These are phyloP conservation scores for Ailanthus altissimus DNA, from an alignment of 345 rosid species.

Conservation along the genomic window DNA sequence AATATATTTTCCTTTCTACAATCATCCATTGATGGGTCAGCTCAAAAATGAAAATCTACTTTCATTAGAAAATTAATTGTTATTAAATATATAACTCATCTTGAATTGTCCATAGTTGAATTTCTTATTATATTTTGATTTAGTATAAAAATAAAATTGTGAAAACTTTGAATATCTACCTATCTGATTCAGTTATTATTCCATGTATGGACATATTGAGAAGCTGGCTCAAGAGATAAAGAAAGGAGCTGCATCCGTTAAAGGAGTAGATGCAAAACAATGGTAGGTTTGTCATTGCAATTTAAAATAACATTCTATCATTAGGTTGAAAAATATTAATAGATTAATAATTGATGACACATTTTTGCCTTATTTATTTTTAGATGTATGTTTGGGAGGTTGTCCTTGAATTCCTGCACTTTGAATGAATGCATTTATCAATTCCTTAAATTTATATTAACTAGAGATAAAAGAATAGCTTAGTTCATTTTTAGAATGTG, in stretches of 20 bases:
- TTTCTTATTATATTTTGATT: background rate
- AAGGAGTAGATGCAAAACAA: slow-evolving; percentile 62
- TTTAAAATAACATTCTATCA: background rate
- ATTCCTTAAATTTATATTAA: background rate
- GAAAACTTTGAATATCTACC: background rate
- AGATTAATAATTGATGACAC: background rate
- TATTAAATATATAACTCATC: background rate
- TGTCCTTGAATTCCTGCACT: background rate
- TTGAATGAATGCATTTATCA: background rate
- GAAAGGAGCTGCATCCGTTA: slow-evolving; percentile 68
- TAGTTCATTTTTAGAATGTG: background rate
- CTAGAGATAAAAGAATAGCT: background rate
- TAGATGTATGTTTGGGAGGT: background rate
- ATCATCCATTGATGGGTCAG: background rate
- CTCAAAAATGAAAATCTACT: background rate
- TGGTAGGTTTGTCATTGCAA: slow-evolving; percentile 54
- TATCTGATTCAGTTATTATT: slow-evolving; percentile 51
- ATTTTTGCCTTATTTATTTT: background rate
- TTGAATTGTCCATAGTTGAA: background rate
- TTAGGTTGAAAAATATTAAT: background rate
- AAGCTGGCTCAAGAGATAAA: slow-evolving; percentile 64
- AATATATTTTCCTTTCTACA: background rate
- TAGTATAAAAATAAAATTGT: background rate
- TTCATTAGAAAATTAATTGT: background rate
- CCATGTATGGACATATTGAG: slow-evolving; percentile 78